Percentiles rank a stretch among this genome's conserved stretches.
phyloP scores from a whole-genome alignment of 2,329 filamentous ascomycete species.

The Alternaria sp. region DNA sequence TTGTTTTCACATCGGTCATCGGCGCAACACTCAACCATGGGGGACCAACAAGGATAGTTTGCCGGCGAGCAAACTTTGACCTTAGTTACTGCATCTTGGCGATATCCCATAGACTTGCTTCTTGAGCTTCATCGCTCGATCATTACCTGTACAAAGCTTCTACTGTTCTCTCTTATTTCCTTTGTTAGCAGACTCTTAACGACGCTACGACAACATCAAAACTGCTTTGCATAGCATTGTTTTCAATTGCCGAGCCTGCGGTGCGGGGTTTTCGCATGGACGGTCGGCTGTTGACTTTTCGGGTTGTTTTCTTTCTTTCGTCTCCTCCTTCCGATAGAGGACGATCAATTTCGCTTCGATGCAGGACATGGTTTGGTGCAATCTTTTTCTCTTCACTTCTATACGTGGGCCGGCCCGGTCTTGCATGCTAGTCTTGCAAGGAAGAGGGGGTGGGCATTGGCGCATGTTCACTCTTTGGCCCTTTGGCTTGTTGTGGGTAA shows the following conservation, averaged over 20 bases:
- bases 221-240: slow-evolving; percentile 17
- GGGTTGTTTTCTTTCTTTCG: slow-evolving; percentile 6
- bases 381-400: slow-evolving; percentile 11
- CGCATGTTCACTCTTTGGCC: slow-evolving; percentile 8
- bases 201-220: slow-evolving; percentile 26
- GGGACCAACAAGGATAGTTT: slow-evolving; percentile 11
- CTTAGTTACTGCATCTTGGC: slow-evolving; percentile 22
- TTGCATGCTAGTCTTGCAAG: slow-evolving; percentile 3
- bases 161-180: slow-evolving; percentile 14
- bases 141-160: slow-evolving; percentile 11
- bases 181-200: slow-evolving; percentile 20
- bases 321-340: slow-evolving; percentile 8
- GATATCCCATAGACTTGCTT: slow-evolving; percentile 43
- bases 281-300: slow-evolving; percentile 25
- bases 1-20: slow-evolving; percentile 17
- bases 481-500: slow-evolving; percentile 2
- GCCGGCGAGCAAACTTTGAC: slow-evolving; percentile 26
- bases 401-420: slow-evolving; percentile 12
- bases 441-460: slow-evolving; percentile 13
- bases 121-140: slow-evolving; percentile 33
- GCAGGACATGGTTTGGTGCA: slow-evolving; percentile 25
- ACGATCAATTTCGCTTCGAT: slow-evolving; percentile 21
- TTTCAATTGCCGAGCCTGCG: not conserved
- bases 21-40: slow-evolving; percentile 16
- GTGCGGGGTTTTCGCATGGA: slow-evolving; percentile 9